These are phyloP conservation scores for Stagonosporopsis chrysanthemi DNA, from an alignment of 2,329 filamentous ascomycete species.

Conservation along the genomic window DNA sequence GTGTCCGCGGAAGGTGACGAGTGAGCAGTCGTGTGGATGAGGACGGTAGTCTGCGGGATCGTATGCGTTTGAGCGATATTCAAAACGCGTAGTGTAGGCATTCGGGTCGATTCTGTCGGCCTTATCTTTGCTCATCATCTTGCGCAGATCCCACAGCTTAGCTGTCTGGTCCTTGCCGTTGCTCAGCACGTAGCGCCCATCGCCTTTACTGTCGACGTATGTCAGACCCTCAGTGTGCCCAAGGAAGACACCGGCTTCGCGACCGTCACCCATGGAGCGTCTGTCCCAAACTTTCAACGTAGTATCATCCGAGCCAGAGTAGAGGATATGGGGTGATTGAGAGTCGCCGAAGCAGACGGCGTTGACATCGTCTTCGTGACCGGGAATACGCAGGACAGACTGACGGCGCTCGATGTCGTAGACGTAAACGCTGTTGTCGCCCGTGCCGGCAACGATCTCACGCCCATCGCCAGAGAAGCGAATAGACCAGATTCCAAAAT, in stretches of 20 bases:
- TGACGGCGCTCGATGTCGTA: constrained; percentile 88
- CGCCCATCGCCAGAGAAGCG: constrained; percentile 91
- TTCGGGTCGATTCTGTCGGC: constrained; percentile 65
- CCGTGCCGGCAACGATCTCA: constrained; percentile 90
- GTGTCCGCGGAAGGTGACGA: constrained; percentile 94
- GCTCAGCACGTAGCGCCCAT: constrained; percentile 86
- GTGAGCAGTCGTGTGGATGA: constrained; percentile 84
- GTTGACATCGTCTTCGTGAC: constrained; percentile 90
- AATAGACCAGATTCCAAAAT: constrained; percentile 78
- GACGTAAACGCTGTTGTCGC: constrained; percentile 78
- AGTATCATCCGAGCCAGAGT: constrained; percentile 93
- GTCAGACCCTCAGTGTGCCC: constrained; percentile 71
- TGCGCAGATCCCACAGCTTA: constrained; percentile 95
- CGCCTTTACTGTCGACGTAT: constrained; percentile 81
- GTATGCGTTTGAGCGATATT: constrained; percentile 76
- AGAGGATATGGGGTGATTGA: constrained; percentile 88
- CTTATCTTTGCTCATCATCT: constrained; percentile 78
- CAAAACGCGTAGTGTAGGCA: constrained; percentile 70
- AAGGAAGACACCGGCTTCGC: constrained; percentile 70
- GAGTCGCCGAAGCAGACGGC: constrained; percentile 95
- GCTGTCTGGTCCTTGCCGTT: constrained; percentile 97
- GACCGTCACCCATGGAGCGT: constrained; percentile 68
- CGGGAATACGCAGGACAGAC: constrained; percentile 75
- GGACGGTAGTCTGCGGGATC: constrained; percentile 71
- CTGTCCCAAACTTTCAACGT: constrained; percentile 97